Evolutionary conservation across 192 early-diverging fungal species (phyloP), one percentile per base, ranked within the genome.

Genomic region (Backusella luteola): DNA sequence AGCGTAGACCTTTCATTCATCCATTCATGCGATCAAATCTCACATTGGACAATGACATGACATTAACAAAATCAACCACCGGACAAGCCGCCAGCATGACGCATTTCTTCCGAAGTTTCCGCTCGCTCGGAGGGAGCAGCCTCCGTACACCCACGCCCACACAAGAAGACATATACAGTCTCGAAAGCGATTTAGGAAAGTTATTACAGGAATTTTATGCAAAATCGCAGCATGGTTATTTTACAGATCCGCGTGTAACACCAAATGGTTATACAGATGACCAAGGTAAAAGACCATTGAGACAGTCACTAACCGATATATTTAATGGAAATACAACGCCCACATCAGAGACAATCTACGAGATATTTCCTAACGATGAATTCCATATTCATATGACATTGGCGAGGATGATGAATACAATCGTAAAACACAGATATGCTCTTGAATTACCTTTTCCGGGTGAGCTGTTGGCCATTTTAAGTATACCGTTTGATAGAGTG

Each of bases 101-200:
- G 2, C 41, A 70, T 19, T 70, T 66, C 26, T 38, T 35, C 19
- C 73, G 73, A 4, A 66, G 41, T 6, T 75, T 75, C 29, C 36
- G 73, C 17, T 21, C 35, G 1, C n/a, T 41, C 17, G 35, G 53
- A 2, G 34, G 41, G 4, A 32, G 32, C 2, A 32, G 32, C 32
- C 32, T 39, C 71, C 59, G 76, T n/a, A 41, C 34, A 34, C 71
- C 69, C 2, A 81, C 80, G 26, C 44, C 63, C 29, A 77, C 71
- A 19, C 80, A 81, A 21, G 69, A 77, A 21, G 76, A 78, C 41
- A 78, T 77, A 2, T 81, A 75, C 35, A 73, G 69, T 26, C 44
- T 81, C 11, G 76, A 81, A 66, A 66, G 35, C 3, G 67, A 70
- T 15, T 26, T 81, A 12, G 73, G 71, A 26, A 81, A 81, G 23